Evolutionary conservation across 306 rosid species (phyloP).

Genomic region (Lathyrus tuberosus): DNA sequence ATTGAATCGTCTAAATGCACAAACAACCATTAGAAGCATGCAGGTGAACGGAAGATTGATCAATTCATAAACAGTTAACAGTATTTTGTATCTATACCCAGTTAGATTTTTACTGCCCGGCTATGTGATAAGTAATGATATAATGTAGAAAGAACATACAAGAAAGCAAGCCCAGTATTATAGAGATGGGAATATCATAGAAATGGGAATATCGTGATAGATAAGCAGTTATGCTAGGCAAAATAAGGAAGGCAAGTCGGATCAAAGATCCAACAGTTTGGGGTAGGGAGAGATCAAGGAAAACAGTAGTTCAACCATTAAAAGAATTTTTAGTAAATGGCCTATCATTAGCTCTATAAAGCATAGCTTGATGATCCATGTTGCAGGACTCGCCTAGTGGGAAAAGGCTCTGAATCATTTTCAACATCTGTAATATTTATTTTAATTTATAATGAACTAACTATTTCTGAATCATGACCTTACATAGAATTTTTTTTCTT

Average conservation of each 20-base stretch:
- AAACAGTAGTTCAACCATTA: neutral
- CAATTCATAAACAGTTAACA: too few relatives aligned
- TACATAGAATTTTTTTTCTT: neutral
- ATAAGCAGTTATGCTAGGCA: neutral
- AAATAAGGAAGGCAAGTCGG: neutral
- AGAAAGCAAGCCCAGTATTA: conserved; percentile 1
- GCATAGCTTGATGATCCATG: neutral
- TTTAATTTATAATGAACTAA: neutral
- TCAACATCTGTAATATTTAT: neutral
- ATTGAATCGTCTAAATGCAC: neutral
- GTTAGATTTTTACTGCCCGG: neutral
- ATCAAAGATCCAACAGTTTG: neutral
- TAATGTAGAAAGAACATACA: conserved; percentile 1
- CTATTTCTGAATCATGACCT: conserved; percentile 15
- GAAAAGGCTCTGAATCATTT: neutral
- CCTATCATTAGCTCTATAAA: neutral
- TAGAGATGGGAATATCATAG: conserved; percentile 6
- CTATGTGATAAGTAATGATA: too few relatives aligned
- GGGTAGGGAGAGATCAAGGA: neutral
- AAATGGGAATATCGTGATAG: neutral
- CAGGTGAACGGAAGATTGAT: neutral
- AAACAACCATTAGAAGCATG: too few relatives aligned
- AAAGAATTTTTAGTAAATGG: neutral
- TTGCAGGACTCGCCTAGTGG: neutral
- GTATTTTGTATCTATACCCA: neutral